Conservation (phyloP, 805 yeast genomes). For the Sugiyamaella americana region DNA sequence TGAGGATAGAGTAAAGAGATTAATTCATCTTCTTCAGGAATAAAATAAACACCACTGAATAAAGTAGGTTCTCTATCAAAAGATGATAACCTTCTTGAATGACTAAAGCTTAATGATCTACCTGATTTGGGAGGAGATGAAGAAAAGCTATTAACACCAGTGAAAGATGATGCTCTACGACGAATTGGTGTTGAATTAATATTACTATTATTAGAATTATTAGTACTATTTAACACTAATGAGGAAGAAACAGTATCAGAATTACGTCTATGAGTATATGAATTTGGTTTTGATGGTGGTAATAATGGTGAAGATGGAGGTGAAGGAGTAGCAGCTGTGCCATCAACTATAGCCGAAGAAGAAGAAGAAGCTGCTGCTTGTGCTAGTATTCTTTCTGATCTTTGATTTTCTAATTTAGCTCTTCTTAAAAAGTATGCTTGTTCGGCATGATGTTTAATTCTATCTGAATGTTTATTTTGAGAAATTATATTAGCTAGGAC, state of each 20-base stretch:
- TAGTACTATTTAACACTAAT: background rate
- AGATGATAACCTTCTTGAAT: background rate
- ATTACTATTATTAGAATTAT: background rate
- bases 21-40: slow-evolving; percentile 2
- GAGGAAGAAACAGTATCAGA: background rate
- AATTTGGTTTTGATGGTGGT: background rate
- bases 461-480: slow-evolving; percentile 17
- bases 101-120: background rate
- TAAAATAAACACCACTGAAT: slow-evolving; percentile 11
- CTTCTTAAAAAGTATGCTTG: slow-evolving; percentile 8
- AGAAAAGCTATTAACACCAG: background rate
- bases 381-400: slow-evolving; percentile 12
- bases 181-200: too few relatives aligned
- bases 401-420: slow-evolving; percentile 12
- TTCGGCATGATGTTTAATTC: slow-evolving; percentile 12
- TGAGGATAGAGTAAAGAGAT: background rate
- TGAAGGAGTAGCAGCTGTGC: background rate
- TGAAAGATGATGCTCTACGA: background rate
- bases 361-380: slow-evolving; percentile 1
- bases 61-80: slow-evolving; percentile 4
- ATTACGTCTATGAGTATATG: background rate
- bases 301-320: background rate
- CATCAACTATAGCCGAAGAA: too few relatives aligned
- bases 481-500: slow-evolving; percentile 16
- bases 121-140: background rate